These are phyloP conservation scores for Sergeia podlipaevii DNA, from an alignment of 208 protist genomes.

Conservation along the genomic window DNA sequence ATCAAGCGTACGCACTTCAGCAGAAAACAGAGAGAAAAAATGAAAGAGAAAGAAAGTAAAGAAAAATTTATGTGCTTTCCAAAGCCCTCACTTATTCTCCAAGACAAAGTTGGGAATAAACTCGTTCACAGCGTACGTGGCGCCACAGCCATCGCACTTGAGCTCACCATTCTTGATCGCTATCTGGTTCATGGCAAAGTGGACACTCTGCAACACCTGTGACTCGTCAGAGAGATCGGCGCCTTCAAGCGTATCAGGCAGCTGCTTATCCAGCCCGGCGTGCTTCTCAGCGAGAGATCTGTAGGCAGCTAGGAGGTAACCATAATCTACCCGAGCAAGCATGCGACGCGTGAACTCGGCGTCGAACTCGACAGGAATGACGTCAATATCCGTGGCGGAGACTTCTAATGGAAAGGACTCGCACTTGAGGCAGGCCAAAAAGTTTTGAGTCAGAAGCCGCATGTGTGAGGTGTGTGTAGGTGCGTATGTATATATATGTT, in stretches of 20 bases:
- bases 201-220: conserved; percentile 36
- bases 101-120: conserved; percentile 90
- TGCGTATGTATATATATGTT: not conserved
- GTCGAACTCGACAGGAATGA: conserved; percentile 64
- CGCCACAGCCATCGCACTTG: conserved; percentile 56
- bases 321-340: conserved; percentile 80
- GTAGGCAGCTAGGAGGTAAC: conserved; percentile 54
- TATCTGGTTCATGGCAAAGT: conserved; percentile 68
- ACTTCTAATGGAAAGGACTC: conserved; percentile 65
- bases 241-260: conserved; percentile 59
- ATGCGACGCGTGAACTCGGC: conserved; percentile 78
- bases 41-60: no score
- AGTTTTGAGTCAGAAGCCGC: conserved; percentile 87
- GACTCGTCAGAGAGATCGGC: conserved; percentile 56
- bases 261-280: conserved; percentile 7
- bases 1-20: no score
- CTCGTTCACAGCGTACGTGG: conserved; percentile 61
- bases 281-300: conserved; percentile 30
- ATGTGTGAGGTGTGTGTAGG: conserved; percentile 17
- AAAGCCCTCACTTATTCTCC: no score
- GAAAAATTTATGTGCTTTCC: no score
- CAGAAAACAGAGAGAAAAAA: no score
- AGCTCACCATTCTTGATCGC: conserved; percentile 71
- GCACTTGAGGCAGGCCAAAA: conserved; percentile 83
- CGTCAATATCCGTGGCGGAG: conserved; percentile 34